phyloP scores from a whole-genome alignment of 139 green algal genomes.

The Penium margaritaceum region DNA sequence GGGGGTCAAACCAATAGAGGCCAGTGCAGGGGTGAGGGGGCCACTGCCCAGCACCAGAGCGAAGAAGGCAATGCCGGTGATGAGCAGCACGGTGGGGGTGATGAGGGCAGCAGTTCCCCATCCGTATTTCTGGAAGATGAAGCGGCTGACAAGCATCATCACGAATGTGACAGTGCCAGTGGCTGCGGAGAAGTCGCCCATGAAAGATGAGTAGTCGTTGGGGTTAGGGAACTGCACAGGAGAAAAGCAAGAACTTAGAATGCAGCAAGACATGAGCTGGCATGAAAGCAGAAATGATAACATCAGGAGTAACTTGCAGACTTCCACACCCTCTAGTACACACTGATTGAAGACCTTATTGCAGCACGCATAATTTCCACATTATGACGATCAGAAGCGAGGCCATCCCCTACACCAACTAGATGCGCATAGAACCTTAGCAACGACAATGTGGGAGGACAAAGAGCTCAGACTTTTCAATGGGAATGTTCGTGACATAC shows the following conservation, averaged over 20 bases:
- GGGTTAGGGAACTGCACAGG: constrained; percentile 49
- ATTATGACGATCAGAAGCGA: no score
- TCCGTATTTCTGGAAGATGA: constrained; percentile 91
- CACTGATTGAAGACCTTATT: no score
- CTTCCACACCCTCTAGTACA: no score
- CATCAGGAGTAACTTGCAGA: no score
- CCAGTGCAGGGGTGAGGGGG: constrained; percentile 66
- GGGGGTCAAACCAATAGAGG: constrained; percentile 75
- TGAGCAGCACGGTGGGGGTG: constrained; percentile 84
- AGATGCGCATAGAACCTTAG: no score
- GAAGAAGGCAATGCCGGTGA: constrained; percentile 94
- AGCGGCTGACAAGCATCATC: constrained; percentile 89
- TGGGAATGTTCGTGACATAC: no score
- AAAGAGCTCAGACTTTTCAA: no score
- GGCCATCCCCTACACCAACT: no score
- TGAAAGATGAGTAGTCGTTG: constrained; percentile 47
- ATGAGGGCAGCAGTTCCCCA: constrained; percentile 91
- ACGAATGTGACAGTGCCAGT: constrained; percentile 82
- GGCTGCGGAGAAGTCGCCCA: constrained; percentile 59
- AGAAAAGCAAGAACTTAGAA: background rate
- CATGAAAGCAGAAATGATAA: no score
- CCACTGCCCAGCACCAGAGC: constrained; percentile 74
- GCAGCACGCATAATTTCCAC: no score
- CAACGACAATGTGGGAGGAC: no score
- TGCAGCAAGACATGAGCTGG: no score